A percentile compares a stretch with the other conserved stretches of the same genome.
Conservation (phyloP, 257 asterid species). For the Solanum appendiculatum region DNA sequence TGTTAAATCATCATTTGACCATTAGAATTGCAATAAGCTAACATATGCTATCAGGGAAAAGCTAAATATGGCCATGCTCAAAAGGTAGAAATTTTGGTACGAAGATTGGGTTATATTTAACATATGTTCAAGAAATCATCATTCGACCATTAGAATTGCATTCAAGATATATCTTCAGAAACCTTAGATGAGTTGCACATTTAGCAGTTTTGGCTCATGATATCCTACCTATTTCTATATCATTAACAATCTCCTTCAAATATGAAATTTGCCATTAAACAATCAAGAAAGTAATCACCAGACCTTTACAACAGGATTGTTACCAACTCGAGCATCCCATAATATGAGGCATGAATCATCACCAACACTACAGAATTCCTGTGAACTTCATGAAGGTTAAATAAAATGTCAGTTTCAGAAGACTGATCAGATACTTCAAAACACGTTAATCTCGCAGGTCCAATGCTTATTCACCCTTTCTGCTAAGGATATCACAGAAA, state of each 20-base stretch:
- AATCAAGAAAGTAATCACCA: background rate
- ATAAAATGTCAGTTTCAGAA: slow-evolving; percentile 10
- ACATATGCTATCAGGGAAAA: background rate
- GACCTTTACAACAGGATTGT: slow-evolving; percentile 71
- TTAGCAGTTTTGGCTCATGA: background rate
- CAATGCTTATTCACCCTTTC: background rate
- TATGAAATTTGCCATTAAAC: background rate
- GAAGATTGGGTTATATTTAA: background rate
- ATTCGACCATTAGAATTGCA: background rate
- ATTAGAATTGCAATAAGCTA: background rate
- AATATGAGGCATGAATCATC: slow-evolving; percentile 94
- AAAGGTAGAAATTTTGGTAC: background rate
- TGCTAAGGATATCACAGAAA: background rate
- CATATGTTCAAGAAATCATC: background rate
- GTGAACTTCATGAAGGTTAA: slow-evolving; percentile 47
- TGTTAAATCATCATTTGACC: background rate
- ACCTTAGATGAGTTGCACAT: background rate
- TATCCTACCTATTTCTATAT: background rate
- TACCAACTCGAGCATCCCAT: slow-evolving; percentile 91
- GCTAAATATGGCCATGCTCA: background rate
- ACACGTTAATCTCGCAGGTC: background rate
- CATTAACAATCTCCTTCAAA: background rate
- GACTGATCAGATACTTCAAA: slow-evolving; percentile 3
- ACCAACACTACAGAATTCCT: slow-evolving; percentile 98
- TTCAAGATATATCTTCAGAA: background rate